Evolutionary conservation across 2,329 filamentous ascomycete species (phyloP), one percentile per base, ranked within the genome.

Genomic region (Paracorniculantispora psalliotae): DNA sequence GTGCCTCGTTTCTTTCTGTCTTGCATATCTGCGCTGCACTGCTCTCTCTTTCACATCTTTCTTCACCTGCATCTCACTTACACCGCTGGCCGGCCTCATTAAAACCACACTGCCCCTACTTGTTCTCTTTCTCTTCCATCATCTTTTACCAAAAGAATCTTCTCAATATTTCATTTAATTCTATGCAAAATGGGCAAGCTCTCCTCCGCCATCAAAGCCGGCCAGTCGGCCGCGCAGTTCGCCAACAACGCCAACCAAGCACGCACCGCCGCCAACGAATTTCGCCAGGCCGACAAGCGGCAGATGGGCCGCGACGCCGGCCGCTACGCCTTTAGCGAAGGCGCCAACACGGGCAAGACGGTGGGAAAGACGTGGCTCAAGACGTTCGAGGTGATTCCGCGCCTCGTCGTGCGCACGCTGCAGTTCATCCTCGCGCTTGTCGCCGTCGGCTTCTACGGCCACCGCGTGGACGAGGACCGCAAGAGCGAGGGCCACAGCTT

Each of bases 351-450:
- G 3, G 75, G 75, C 67, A 78, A 77, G 65, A 71, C 71, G 13
- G 70, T 73, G 66, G 75, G 73, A 58, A 75, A 76, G 62, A 73
- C 77, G 19, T 77, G 75, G 66, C 67, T 79, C 63, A 76, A 77
- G 66, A 70, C 75, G 1, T 79, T 77, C 59, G 77, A 79, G 64
- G 73, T 71, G 44, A 63, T 82, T 56, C 72, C 77, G 33, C 83
- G 82, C 63, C 71, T 79, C 48, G 63, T 80, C 60, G 75, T 87
- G 17, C 87, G 89, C 62, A 78, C 85, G 67, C 71, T 89, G 33
- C 89, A 92, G 68, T 83, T 92, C 67, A 74, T 90, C 67, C 79
- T 90, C 66, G 89, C 83, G 48, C 73, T 92, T 60, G 81, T 87
- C 44, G 84, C 89, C 55, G 80, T 84, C 58, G 89, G 85, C 25